Percentiles rank a stretch among this genome's conserved stretches.
Evolutionary conservation across 768 basidiomycete species (phyloP).

Genomic region (Ramaria rubella): DNA sequence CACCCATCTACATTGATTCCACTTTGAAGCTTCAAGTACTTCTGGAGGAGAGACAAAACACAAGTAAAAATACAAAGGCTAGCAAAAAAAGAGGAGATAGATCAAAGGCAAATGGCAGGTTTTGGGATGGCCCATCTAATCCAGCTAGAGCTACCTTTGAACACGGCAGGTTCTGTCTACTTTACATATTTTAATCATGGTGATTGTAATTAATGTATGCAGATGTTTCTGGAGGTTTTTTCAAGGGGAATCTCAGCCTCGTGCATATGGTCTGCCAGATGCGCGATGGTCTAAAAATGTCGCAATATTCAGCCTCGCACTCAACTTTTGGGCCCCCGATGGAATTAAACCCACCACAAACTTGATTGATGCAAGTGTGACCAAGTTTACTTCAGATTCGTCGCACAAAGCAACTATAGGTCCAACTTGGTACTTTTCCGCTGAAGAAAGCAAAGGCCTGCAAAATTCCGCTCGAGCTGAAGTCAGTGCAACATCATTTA

Average conservation of each 20-base stretch:
- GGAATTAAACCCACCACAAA: not conserved
- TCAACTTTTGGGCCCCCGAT: constrained; percentile 5
- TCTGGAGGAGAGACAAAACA: not conserved
- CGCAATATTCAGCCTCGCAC: constrained; percentile 3
- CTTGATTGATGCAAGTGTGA: not conserved
- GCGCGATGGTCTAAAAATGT: not conserved
- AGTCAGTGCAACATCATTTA: not conserved
- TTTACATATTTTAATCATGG: not conserved
- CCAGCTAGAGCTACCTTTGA: constrained; percentile 4
- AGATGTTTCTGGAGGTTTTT: constrained; percentile 2
- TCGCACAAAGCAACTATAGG: not conserved
- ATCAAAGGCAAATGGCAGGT: constrained; percentile 1
- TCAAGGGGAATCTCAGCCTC: not conserved
- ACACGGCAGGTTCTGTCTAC: not conserved
- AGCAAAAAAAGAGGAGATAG: constrained; percentile 2
- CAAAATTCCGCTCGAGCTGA: not conserved
- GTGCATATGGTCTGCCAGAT: not conserved
- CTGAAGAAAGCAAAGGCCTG: not conserved
- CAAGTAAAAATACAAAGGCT: not conserved
- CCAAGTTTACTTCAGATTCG: not conserved
- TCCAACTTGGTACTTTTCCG: constrained; percentile 4
- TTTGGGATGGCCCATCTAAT: constrained; percentile 3
- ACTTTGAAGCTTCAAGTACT: not conserved
- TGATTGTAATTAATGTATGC: not conserved
- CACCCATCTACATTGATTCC: not conserved